Evolutionary conservation across 345 rosid species (phyloP).

Genomic region (Lepidium africanum): DNA sequence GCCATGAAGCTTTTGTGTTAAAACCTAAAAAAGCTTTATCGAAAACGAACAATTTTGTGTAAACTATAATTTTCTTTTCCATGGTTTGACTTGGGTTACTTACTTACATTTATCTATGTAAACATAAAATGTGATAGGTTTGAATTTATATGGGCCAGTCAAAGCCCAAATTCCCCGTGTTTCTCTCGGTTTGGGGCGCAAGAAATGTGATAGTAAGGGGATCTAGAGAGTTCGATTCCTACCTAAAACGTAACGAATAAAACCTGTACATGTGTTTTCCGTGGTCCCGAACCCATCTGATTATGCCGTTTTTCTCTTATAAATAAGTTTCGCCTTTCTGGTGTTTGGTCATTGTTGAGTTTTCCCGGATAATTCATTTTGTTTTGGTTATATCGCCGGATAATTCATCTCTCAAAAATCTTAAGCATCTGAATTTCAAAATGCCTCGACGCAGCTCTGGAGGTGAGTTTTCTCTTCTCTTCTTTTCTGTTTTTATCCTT

Average conservation of each 20-base stretch:
- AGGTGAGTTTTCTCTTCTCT: neutral
- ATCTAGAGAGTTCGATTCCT: conserved; percentile 5
- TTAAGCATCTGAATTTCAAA: neutral
- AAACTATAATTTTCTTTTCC: too few species aligned
- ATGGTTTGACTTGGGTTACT: too few species aligned
- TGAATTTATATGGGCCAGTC: neutral
- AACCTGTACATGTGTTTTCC: neutral
- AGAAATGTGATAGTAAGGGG: conserved; percentile 8
- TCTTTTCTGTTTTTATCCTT: neutral
- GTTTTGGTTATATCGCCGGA: neutral
- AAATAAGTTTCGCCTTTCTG: neutral
- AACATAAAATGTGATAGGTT: too few species aligned
- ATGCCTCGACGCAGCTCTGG: conserved; percentile 23
- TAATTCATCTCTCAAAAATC: neutral
- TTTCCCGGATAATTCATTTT: neutral
- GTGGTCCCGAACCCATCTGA: neutral
- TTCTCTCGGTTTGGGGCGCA: neutral
- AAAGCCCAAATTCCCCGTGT: neutral
- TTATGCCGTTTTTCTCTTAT: neutral
- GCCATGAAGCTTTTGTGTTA: neutral
- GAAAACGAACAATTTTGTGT: too few species aligned
- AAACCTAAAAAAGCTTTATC: neutral
- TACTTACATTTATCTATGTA: too few species aligned
- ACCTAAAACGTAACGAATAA: neutral
- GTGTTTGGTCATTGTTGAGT: neutral